These are phyloP conservation scores for Thielaviopsis euricoi DNA, from an alignment of 2,329 filamentous ascomycete genomes.

Conservation along the genomic window DNA sequence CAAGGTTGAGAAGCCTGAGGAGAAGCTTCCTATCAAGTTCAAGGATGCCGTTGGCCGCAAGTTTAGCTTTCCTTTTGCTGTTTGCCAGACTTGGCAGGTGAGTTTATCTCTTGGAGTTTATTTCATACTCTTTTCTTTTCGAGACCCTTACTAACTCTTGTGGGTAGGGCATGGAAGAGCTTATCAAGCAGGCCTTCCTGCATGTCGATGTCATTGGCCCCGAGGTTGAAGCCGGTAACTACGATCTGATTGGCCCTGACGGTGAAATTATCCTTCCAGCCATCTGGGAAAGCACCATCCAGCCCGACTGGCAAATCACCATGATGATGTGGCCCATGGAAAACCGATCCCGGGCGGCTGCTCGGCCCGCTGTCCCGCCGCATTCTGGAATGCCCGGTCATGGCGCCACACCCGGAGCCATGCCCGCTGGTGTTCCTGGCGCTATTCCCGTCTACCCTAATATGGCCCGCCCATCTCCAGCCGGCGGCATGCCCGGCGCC, in stretches of 20 bases:
- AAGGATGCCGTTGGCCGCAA: slow-evolving; percentile 85
- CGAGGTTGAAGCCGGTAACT: slow-evolving; percentile 62
- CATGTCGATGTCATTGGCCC: slow-evolving; percentile 63
- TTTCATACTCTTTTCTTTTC: too few relatives aligned
- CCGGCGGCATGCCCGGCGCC: not conserved
- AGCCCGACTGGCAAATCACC: slow-evolving; percentile 46
- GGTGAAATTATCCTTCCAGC: slow-evolving; percentile 65
- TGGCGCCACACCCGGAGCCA: not conserved
- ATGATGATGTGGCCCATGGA: slow-evolving; percentile 46
- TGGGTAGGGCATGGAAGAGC: slow-evolving; percentile 64
- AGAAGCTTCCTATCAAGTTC: slow-evolving; percentile 67
- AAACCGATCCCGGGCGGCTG: slow-evolving; percentile 17
- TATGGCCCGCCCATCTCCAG: not conserved
- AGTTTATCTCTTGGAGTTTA: slow-evolving; percentile 18
- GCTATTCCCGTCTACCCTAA: not conserved
- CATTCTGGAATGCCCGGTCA: not conserved
- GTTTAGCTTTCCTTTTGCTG: slow-evolving; percentile 77
- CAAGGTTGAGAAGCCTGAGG: slow-evolving; percentile 29
- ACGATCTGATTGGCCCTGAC: slow-evolving; percentile 63
- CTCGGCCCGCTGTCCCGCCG: not conserved
- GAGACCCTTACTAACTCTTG: not conserved
- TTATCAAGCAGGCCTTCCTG: slow-evolving; percentile 70
- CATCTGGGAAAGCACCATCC: slow-evolving; percentile 66
- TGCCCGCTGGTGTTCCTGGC: not conserved
- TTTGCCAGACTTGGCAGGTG: slow-evolving; percentile 75